Evolutionary conservation across 2,329 filamentous ascomycete genomes (phyloP).

Genomic region (Phialophora macrospora): DNA sequence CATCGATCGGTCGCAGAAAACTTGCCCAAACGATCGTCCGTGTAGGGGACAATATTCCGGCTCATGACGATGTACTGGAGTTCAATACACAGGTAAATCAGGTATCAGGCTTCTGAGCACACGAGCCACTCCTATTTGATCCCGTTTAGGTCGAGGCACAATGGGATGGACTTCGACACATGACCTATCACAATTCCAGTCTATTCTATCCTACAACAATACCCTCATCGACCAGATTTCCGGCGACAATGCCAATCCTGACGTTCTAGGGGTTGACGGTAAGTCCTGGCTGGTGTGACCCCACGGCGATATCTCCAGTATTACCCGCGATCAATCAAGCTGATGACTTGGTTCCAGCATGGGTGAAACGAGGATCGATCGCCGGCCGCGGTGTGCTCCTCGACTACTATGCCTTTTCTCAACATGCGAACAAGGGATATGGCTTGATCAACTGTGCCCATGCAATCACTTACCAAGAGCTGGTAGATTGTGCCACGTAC

Average conservation of each 20-base stretch:
- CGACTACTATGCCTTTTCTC: conserved; percentile 48
- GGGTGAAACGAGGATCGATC: conserved; percentile 47
- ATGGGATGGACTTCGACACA: conserved; percentile 37
- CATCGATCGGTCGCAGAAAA: conserved; percentile 32
- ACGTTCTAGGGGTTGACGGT: conserved; percentile 39
- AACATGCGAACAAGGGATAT: conserved; percentile 22
- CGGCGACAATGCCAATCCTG: conserved; percentile 16
- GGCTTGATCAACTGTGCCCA: neutral
- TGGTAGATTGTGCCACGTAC: conserved; percentile 27
- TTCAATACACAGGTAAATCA: conserved; percentile 33
- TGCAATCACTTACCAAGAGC: conserved; percentile 38
- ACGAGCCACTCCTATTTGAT: neutral
- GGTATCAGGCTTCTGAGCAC: conserved; percentile 1
- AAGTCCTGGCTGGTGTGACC: conserved; percentile 17
- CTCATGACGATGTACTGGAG: conserved; percentile 34
- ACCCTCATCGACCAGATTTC: conserved; percentile 30
- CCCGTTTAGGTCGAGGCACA: conserved; percentile 21
- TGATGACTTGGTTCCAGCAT: conserved; percentile 29
- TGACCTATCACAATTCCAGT: conserved; percentile 27
- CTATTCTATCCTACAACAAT: conserved; percentile 36
- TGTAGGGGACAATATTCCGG: neutral
- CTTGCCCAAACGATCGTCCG: conserved; percentile 14
- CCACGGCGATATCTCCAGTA: neutral
- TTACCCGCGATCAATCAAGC: neutral
- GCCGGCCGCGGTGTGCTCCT: conserved; percentile 55